Conservation (phyloP, 108 stramenopile species). For the Schizochytrium sp. region DNA sequence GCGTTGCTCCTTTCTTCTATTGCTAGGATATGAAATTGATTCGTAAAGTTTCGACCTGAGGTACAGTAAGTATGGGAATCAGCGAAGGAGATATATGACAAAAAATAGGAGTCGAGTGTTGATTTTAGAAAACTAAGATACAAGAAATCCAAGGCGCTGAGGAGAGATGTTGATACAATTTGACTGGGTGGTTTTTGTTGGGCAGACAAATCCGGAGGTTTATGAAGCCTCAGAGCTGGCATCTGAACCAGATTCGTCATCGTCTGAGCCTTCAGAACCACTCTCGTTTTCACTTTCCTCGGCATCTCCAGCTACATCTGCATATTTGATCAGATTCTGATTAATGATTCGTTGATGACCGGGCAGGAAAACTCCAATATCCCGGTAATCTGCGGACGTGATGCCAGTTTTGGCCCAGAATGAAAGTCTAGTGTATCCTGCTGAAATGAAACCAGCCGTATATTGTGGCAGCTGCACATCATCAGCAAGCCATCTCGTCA, state of each 20-base stretch:
- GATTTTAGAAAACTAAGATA: no score
- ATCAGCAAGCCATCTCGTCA: slow-evolving; percentile 30
- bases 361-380: slow-evolving; percentile 29
- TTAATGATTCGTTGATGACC: slow-evolving; percentile 22
- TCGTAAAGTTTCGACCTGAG: no score
- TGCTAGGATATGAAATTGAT: no score
- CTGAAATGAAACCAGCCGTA: slow-evolving; percentile 25
- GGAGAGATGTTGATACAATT: no score
- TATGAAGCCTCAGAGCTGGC: slow-evolving; percentile 29
- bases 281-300: not conserved
- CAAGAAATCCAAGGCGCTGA: no score
- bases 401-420: slow-evolving; percentile 50
- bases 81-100: no score
- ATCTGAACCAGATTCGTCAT: not conserved
- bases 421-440: slow-evolving; percentile 43
- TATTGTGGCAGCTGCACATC: slow-evolving; percentile 36
- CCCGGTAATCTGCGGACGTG: not conserved
- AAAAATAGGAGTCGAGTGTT: no score
- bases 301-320: not conserved
- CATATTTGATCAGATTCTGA: not conserved
- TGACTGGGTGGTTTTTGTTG: no score
- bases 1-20: no score
- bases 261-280: not conserved
- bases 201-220: no score
- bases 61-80: no score